phyloP scores from a whole-genome alignment of 2,329 filamentous ascomycete species.

The Xylaria sp. region DNA sequence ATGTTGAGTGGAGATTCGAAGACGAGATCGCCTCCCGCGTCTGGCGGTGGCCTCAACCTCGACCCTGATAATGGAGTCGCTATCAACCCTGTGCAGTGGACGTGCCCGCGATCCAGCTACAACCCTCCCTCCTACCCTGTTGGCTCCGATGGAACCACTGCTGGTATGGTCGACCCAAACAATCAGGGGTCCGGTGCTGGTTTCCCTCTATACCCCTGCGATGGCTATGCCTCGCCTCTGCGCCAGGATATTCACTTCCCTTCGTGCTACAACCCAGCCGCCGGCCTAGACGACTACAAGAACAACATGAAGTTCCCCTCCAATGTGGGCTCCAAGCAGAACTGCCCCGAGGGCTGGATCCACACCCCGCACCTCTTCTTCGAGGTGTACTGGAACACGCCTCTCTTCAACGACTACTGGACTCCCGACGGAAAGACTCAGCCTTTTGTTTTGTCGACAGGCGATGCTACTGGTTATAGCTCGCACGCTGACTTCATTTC shows the following conservation, averaged over 20 bases:
- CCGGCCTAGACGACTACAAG: slow-evolving; percentile 68
- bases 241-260: slow-evolving; percentile 78
- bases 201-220: slow-evolving; percentile 78
- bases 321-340: slow-evolving; percentile 58
- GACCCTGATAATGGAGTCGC: slow-evolving; percentile 61
- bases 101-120: slow-evolving; percentile 66
- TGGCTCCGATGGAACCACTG: slow-evolving; percentile 64
- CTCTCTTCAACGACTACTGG: slow-evolving; percentile 64
- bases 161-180: slow-evolving; percentile 65
- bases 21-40: slow-evolving; percentile 66
- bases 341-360: slow-evolving; percentile 66
- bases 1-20: slow-evolving; percentile 75
- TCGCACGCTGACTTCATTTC: slow-evolving; percentile 79
- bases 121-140: slow-evolving; percentile 64
- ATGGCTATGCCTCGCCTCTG: slow-evolving; percentile 69
- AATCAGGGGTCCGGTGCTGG: slow-evolving; percentile 68
- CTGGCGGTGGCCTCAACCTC: slow-evolving; percentile 61
- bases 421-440: slow-evolving; percentile 63
- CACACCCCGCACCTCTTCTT: slow-evolving; percentile 69
- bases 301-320: slow-evolving; percentile 75
- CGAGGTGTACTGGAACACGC: slow-evolving; percentile 71
- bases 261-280: slow-evolving; percentile 76
- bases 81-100: slow-evolving; percentile 67
- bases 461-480: slow-evolving; percentile 76
- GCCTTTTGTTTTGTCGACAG: slow-evolving; percentile 76